Conservation (phyloP, 2,329 filamentous ascomycete species). For the Beauveria sp. region DNA sequence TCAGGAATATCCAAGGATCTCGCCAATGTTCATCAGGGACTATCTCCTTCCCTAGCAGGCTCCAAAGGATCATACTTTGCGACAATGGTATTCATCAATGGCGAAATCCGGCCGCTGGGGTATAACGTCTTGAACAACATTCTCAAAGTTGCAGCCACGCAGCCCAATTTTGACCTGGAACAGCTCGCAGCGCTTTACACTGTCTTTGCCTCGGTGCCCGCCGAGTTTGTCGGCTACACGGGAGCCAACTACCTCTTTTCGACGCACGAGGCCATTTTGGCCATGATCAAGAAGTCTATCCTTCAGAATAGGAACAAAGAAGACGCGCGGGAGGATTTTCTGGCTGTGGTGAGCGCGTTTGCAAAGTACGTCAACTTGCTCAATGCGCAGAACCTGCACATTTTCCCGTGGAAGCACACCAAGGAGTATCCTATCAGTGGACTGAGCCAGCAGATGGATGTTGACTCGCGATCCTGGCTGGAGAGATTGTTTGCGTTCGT, state of each 20-base stretch:
- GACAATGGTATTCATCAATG: not conserved
- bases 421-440: not conserved
- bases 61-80: not conserved
- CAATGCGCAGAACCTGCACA: not conserved
- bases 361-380: not conserved
- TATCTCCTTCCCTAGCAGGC: not conserved
- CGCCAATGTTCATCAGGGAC: not conserved
- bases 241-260: not conserved
- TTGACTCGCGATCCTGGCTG: not conserved
- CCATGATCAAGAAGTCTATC: not conserved
- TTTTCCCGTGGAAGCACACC: not conserved
- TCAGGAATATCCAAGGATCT: not conserved
- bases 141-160: not conserved
- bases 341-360: not conserved
- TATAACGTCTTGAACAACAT: not conserved
- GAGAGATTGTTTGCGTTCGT: not conserved
- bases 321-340: not conserved
- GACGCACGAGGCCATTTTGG: not conserved
- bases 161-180: not conserved
- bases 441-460: not conserved
- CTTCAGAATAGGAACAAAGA: not conserved
- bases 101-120: not conserved
- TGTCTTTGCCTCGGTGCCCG: not conserved
- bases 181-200: not conserved
- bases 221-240: not conserved